Conservation (phyloP, 2,329 filamentous ascomycete species). For the Piedraia hortae region DNA sequence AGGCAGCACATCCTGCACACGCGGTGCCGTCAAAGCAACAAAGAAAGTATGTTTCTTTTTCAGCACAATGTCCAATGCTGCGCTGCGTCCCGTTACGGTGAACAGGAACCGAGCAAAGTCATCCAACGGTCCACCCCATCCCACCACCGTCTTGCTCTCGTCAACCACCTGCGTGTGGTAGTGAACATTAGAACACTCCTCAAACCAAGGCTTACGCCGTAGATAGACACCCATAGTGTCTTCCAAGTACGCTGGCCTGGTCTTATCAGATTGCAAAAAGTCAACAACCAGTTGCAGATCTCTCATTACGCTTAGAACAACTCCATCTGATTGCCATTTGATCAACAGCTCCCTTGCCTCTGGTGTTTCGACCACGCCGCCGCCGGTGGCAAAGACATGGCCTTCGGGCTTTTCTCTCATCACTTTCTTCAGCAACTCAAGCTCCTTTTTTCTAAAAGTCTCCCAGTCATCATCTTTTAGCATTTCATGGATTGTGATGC, state of each 20-base stretch:
- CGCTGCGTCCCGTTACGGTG: conserved; percentile 33
- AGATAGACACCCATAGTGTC: conserved; percentile 81
- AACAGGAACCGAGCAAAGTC: conserved; percentile 51
- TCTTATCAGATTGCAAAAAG: conserved; percentile 70
- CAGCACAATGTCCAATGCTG: conserved; percentile 28
- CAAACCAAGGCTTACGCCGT: conserved; percentile 67
- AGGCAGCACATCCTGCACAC: conserved; percentile 34
- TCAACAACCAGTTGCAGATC: conserved; percentile 70
- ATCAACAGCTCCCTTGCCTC: conserved; percentile 51
- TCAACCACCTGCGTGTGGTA: conserved; percentile 55
- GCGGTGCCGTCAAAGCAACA: conserved; percentile 63
- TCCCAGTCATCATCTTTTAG: conserved; percentile 62
- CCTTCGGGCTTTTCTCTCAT: conserved; percentile 48
- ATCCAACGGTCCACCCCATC: conserved; percentile 12
- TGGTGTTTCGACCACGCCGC: conserved; percentile 68
- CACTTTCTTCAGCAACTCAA: conserved; percentile 42
- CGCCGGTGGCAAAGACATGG: conserved; percentile 77
- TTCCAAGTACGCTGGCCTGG: conserved; percentile 70
- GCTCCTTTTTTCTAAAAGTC: conserved; percentile 56
- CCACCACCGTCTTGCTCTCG: conserved; percentile 11
- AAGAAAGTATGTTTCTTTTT: conserved; percentile 50
- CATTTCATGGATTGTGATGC: conserved; percentile 61
- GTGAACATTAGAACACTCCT: conserved; percentile 78
- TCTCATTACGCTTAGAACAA: conserved; percentile 65
- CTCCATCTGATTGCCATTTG: conserved; percentile 51